Evolutionary conservation across 805 yeast species (phyloP).

Genomic region (Myxozyma sirexii): DNA sequence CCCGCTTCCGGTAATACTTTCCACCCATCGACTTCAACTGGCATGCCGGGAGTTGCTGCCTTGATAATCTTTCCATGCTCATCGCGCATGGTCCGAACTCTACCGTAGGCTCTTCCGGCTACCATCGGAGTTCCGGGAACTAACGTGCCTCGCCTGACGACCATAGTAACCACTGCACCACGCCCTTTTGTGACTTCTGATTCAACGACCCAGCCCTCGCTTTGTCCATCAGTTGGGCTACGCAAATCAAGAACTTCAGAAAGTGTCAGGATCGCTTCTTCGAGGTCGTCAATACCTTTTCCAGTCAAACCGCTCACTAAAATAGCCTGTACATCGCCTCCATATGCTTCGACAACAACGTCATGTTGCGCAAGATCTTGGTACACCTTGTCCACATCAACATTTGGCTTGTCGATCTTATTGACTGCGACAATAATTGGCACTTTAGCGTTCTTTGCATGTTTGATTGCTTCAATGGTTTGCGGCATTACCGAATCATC

Average conservation of each 20-base stretch:
- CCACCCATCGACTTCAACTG: conserved; percentile 94
- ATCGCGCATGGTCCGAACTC: conserved; percentile 75
- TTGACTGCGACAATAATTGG: conserved; percentile 90
- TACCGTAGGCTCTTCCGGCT: conserved; percentile 86
- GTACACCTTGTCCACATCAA: conserved; percentile 72
- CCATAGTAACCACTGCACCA: conserved; percentile 78
- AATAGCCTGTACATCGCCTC: conserved; percentile 92
- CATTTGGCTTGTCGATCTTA: conserved; percentile 82
- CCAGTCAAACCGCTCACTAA: conserved; percentile 85
- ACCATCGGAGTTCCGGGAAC: conserved; percentile 72
- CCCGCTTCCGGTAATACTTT: conserved; percentile 91
- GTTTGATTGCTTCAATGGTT: conserved; percentile 92
- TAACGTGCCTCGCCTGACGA: conserved; percentile 77
- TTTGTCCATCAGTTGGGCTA: conserved; percentile 54
- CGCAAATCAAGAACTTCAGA: conserved; percentile 81
- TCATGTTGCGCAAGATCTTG: conserved; percentile 76
- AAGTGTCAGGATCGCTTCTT: conserved; percentile 82
- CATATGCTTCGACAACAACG: conserved; percentile 86
- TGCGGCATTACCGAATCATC: conserved; percentile 99
- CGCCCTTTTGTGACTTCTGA: conserved; percentile 78
- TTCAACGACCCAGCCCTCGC: conserved; percentile 89
- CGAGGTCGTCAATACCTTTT: conserved; percentile 82
- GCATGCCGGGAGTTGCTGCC: conserved; percentile 80
- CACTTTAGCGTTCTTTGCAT: conserved; percentile 78
- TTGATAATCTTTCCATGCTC: conserved; percentile 67